These are phyloP conservation scores for Lindgomyces ingoldianus DNA, from an alignment of 495 filamentous ascomycete genomes.

Conservation along the genomic window DNA sequence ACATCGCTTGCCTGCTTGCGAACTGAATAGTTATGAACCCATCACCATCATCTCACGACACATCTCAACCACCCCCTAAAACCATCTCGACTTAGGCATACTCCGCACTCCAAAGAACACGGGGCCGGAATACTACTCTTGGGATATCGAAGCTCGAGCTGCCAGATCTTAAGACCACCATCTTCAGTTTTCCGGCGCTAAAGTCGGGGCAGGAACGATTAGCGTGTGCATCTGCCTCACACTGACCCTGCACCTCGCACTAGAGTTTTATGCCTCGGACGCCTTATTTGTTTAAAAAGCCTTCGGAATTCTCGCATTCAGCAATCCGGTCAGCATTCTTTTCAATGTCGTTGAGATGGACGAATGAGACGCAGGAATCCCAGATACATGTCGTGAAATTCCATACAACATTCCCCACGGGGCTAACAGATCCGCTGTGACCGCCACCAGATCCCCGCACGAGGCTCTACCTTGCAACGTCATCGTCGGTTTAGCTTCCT, in stretches of 20 bases:
- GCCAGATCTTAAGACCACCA: too few relatives aligned
- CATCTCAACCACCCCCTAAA: too few relatives aligned
- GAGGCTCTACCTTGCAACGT: constrained; percentile 6
- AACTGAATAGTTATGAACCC: too few relatives aligned
- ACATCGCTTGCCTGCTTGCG: too few relatives aligned
- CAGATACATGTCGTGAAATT: not conserved
- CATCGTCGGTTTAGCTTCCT: not conserved
- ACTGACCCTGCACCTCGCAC: not conserved
- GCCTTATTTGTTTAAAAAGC: not conserved
- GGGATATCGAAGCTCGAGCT: not conserved
- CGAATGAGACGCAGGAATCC: not conserved
- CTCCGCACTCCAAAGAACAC: not conserved
- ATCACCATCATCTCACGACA: too few relatives aligned
- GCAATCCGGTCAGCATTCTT: not conserved
- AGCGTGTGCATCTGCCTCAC: not conserved
- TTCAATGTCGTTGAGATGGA: not conserved
- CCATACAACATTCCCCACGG: constrained; percentile 18
- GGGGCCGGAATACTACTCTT: not conserved
- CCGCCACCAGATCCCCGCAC: constrained; percentile 11
- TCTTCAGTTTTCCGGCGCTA: not conserved
- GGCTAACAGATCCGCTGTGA: not conserved
- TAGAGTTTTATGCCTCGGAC: not conserved
- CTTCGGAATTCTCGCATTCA: not conserved
- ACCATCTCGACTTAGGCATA: not conserved
- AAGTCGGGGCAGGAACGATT: not conserved